Percentiles rank a stretch among this genome's conserved stretches.
Conservation (phyloP, 2,329 filamentous ascomycete species). For the Periglandula ipomoeae region DNA sequence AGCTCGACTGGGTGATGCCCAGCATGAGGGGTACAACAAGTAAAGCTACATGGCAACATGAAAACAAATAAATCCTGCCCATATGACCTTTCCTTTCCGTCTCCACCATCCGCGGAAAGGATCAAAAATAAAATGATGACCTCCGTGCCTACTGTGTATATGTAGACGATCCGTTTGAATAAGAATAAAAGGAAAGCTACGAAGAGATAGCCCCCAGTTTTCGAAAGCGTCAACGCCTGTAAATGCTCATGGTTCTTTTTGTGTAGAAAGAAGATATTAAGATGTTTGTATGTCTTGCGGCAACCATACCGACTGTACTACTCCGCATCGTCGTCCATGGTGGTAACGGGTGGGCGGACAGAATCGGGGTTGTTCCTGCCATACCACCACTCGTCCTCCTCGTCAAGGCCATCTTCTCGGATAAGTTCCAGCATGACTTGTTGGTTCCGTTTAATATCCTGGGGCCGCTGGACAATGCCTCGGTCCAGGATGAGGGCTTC, state of each 20-base stretch:
- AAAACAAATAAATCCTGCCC: background rate
- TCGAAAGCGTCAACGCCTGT: conserved; percentile 6
- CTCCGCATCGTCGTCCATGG: conserved; percentile 42
- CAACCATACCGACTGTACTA: conserved; percentile 9
- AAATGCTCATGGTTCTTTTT: conserved; percentile 3
- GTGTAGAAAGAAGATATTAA: background rate
- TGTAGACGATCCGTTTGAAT: background rate
- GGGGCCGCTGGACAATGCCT: conserved; percentile 45
- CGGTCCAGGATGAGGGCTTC: conserved; percentile 53
- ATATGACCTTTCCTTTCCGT: background rate
- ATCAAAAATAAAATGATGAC: background rate
- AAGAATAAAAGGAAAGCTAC: background rate
- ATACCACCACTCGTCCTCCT: conserved; percentile 56
- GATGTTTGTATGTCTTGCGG: background rate
- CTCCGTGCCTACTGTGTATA: background rate
- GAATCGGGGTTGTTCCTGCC: conserved; percentile 44
- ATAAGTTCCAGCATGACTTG: conserved; percentile 57
- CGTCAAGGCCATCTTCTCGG: conserved; percentile 47
- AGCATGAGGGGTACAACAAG: background rate
- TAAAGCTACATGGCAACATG: background rate
- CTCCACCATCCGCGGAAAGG: background rate
- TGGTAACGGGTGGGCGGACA: conserved; percentile 40
- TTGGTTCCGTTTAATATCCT: conserved; percentile 55
- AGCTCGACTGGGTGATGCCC: background rate
- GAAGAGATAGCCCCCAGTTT: background rate